Conservation (phyloP, 371 early-diverging fungal species). For the Syncephalastrum racemosum region DNA sequence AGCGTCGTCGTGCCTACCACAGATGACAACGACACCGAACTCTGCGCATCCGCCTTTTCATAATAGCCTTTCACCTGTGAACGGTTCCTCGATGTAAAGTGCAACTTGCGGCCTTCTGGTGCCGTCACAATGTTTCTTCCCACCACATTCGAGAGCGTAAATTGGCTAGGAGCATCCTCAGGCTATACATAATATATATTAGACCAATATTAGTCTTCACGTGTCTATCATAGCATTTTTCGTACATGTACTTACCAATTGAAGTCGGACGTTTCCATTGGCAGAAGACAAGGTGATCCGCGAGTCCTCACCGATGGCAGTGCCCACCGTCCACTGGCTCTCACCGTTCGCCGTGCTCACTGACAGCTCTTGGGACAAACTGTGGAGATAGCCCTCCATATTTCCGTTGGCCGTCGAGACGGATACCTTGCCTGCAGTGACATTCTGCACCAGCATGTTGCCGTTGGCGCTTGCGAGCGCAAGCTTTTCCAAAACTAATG, state of each 20-base stretch:
- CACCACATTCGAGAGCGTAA: background rate
- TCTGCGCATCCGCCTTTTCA: too few species aligned
- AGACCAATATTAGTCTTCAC: too few species aligned
- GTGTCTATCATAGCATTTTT: too few species aligned
- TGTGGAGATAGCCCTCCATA: background rate
- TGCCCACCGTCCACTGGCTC: background rate
- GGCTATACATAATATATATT: background rate
- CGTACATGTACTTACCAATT: too few species aligned
- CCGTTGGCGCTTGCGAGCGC: slow-evolving; percentile 5
- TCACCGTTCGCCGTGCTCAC: background rate
- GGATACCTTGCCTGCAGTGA: background rate
- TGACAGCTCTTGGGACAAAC: background rate
- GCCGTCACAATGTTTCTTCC: background rate
- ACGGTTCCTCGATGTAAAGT: too few species aligned
- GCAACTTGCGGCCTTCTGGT: too few species aligned
- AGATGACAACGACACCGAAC: too few species aligned
- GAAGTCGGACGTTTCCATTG: too few species aligned
- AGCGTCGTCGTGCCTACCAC: too few species aligned
- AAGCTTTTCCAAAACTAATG: background rate
- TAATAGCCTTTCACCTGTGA: too few species aligned
- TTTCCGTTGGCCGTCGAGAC: background rate
- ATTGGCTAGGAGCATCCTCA: background rate
- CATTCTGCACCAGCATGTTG: background rate
- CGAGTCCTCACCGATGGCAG: background rate
- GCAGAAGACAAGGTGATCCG: too few species aligned